phyloP scores from a whole-genome alignment of 306 rosid genomes.

The Quercus cerris region DNA sequence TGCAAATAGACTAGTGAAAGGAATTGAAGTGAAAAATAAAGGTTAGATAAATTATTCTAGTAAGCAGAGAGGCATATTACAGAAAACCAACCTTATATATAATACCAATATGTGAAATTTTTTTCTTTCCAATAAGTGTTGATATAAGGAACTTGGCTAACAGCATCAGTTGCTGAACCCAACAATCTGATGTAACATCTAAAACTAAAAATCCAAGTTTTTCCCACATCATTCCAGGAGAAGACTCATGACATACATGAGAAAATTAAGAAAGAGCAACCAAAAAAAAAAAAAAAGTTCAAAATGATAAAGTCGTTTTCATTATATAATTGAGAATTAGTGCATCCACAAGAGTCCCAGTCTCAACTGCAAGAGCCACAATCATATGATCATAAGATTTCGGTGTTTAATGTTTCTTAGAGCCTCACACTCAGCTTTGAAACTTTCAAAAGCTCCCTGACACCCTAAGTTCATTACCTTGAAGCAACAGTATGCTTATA shows the following conservation, averaged over 20 bases:
- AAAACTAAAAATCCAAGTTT: not conserved
- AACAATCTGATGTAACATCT: not conserved
- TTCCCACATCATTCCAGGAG: no score
- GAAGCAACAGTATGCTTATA: no score
- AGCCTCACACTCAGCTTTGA: no score
- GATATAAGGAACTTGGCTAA: not conserved
- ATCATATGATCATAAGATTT: not conserved
- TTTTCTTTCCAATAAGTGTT: not conserved
- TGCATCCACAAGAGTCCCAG: not conserved
- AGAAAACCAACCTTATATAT: not conserved
- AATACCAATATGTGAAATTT: not conserved
- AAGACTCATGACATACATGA: not conserved
- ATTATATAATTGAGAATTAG: not conserved
- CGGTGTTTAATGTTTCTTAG: no score
- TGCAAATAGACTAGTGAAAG: constrained; percentile 66
- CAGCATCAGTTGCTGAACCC: not conserved
- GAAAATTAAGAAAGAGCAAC: not conserved
- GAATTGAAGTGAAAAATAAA: constrained; percentile 6
- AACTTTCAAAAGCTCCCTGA: no score
- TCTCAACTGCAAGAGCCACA: not conserved
- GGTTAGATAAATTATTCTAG: not conserved
- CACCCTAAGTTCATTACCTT: no score
- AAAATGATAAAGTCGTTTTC: not conserved
- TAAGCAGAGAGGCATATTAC: not conserved
- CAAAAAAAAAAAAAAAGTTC: not conserved